Evolutionary conservation across 768 basidiomycete genomes (phyloP), one percentile per base, ranked within the genome.

Genomic region (Russula ochroleuca): DNA sequence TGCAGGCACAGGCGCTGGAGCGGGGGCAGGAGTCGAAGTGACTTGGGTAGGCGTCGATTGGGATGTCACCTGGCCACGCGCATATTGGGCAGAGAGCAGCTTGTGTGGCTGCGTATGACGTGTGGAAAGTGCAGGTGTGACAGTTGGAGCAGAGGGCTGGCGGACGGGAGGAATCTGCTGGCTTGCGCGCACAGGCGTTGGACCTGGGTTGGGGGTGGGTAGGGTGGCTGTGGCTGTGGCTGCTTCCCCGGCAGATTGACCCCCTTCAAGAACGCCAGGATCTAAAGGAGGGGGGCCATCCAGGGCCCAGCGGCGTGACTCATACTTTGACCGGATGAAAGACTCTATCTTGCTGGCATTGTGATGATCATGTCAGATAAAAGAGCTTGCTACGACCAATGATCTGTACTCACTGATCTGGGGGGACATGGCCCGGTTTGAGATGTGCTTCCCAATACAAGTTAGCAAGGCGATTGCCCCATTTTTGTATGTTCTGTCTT

Each of bases 381-480:
- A 38, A 31, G 13, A 53, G 14, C 37, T 17, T 52, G 50, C 15
- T 25, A 57, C 6, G 57, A 53, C 38, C 19, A 43, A 48, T 41
- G 53, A 10, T 25, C 67, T 33, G 17, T 21, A 68, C 93, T 71
- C 70, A 98, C 95, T 98, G 96, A 68, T 99, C 96, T 6, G 92
- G 90, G 41, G 96, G 95, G 23, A 90, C 69, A 73, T 99, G 96
- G 0, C 96, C 96, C 19, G 84, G 75, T 73, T 93, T 95, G 60
- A 98, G 78, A 76, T 97, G 95, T 5, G 92, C 89, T 73, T 99
- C 96, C 96, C 96, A 99, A 76, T 98, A 98, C 5, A 90, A 69
- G 76, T 99, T 99, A 9, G 94, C 96, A 9, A 86, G 85, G 55
- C 79, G 80, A 73, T 99, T 99, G 0, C 96, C 96, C 96, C 96